Percentiles rank a stretch among this genome's conserved stretches.
Evolutionary conservation across 1,139 yeast species (phyloP).

Genomic region (Geotrichum candidum): DNA sequence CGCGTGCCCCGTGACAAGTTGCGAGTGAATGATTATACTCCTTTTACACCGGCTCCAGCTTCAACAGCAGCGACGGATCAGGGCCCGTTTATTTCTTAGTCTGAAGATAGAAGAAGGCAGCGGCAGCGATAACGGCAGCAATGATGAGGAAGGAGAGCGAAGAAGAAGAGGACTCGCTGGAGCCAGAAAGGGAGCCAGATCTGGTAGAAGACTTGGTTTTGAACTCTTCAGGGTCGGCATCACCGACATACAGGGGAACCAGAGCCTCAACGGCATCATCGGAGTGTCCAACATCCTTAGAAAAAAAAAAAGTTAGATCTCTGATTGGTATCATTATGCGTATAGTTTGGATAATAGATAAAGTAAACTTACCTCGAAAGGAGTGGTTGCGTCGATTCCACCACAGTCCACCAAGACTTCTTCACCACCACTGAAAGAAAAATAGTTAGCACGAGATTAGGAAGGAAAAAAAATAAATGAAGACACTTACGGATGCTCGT

Average conservation of each 20-base stretch:
- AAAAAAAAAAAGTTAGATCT: background rate
- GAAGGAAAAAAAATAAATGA: background rate
- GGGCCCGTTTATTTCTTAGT: constrained; percentile 22
- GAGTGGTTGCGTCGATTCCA: constrained; percentile 89
- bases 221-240: constrained; percentile 41
- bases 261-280: constrained; percentile 87
- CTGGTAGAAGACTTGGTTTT: constrained; percentile 19
- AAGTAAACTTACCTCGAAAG: constrained; percentile 51
- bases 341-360: constrained; percentile 14
- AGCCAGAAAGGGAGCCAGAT: constrained; percentile 8
- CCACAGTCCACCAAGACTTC: constrained; percentile 89
- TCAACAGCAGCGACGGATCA: background rate
- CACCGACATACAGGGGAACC: constrained; percentile 64
- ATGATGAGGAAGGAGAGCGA: constrained; percentile 31
- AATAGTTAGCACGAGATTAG: background rate
- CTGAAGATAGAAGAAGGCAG: constrained; percentile 47
- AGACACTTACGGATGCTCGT: constrained; percentile 69
- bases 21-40: background rate
- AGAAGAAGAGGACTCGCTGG: constrained; percentile 7
- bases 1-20: background rate
- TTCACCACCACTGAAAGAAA: constrained; percentile 68
- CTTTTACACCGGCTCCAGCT: background rate
- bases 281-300: constrained; percentile 85
- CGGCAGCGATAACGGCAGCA: constrained; percentile 50
- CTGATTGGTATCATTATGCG: background rate